Percentiles rank a stretch among this genome's conserved stretches.
phyloP scores from a whole-genome alignment of 2,329 filamentous ascomycete genomes.

The Thelonectria discophora region DNA sequence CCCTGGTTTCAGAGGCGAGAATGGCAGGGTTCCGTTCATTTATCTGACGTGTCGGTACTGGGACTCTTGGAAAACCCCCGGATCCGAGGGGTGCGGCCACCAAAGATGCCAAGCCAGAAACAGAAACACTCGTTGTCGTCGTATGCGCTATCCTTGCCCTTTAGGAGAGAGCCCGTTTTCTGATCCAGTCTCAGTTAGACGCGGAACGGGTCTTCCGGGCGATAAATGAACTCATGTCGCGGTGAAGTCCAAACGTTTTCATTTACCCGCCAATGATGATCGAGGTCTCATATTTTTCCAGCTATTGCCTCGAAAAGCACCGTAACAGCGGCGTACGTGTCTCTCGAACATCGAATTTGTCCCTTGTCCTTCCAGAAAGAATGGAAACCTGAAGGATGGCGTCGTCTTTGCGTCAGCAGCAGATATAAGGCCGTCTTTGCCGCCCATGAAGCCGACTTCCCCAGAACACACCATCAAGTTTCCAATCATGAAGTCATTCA shows the following conservation, averaged over 20 bases:
- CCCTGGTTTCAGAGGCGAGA: neutral
- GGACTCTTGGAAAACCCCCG: neutral
- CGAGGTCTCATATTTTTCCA: neutral
- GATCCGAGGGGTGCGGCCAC: neutral
- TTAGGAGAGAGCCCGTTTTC: neutral
- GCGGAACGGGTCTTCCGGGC: neutral
- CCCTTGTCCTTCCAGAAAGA: neutral
- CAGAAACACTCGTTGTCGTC: neutral
- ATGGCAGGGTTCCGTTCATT: neutral
- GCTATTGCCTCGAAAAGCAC: neutral
- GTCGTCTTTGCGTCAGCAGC: neutral
- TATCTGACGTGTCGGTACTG: neutral
- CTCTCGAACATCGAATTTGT: neutral
- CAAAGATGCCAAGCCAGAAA: neutral
- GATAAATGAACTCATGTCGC: neutral
- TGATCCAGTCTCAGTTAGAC: neutral
- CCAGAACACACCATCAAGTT: neutral
- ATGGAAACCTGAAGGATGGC: neutral
- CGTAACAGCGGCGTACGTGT: neutral
- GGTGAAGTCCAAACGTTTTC: neutral
- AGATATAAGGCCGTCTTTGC: neutral
- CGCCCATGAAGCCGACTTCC: neutral
- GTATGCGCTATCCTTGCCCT: neutral
- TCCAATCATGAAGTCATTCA: conserved; percentile 18
- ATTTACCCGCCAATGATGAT: neutral